Conservation (phyloP, 2,329 filamentous ascomycete species). For the Proliferodiscus dingleyae region DNA sequence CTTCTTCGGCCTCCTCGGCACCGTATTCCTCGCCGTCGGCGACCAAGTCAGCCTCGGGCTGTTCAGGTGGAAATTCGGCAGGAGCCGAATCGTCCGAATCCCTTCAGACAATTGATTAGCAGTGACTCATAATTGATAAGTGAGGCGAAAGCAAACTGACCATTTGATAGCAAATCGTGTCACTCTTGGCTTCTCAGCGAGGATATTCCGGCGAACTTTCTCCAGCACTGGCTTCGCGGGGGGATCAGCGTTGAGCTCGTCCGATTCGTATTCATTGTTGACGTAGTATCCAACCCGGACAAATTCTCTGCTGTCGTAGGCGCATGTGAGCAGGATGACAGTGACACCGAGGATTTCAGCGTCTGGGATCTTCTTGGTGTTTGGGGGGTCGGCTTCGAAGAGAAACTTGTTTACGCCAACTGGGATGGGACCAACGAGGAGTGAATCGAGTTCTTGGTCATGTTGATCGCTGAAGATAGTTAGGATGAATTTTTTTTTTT, state of each 20-base stretch:
- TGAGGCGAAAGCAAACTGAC: conserved; percentile 48
- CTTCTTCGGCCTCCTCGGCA: conserved; percentile 77
- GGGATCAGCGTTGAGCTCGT: conserved; percentile 82
- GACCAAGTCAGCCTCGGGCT: conserved; percentile 85
- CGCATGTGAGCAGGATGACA: conserved; percentile 91
- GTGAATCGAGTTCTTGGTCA: conserved; percentile 95
- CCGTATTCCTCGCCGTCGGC: conserved; percentile 89
- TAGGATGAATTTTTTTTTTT: not conserved
- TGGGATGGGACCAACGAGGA: conserved; percentile 95
- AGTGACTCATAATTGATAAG: not conserved
- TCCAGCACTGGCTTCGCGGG: conserved; percentile 90
- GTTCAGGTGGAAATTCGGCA: conserved; percentile 92
- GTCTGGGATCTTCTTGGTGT: conserved; percentile 84
- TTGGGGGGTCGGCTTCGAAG: conserved; percentile 91
- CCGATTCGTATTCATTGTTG: conserved; percentile 97
- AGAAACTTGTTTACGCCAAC: conserved; percentile 98
- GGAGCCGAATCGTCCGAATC: conserved; percentile 97
- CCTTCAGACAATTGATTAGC: conserved; percentile 49
- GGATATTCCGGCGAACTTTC: conserved; percentile 83
- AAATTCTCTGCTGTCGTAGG: conserved; percentile 94
- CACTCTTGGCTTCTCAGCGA: conserved; percentile 95
- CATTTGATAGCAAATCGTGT: conserved; percentile 99
- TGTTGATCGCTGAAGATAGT: conserved; percentile 55
- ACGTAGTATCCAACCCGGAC: conserved; percentile 99
- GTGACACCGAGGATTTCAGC: conserved; percentile 96